Evolutionary conservation across 2,329 filamentous ascomycete species (phyloP).

Genomic region (Emmonsiellopsis sp.): DNA sequence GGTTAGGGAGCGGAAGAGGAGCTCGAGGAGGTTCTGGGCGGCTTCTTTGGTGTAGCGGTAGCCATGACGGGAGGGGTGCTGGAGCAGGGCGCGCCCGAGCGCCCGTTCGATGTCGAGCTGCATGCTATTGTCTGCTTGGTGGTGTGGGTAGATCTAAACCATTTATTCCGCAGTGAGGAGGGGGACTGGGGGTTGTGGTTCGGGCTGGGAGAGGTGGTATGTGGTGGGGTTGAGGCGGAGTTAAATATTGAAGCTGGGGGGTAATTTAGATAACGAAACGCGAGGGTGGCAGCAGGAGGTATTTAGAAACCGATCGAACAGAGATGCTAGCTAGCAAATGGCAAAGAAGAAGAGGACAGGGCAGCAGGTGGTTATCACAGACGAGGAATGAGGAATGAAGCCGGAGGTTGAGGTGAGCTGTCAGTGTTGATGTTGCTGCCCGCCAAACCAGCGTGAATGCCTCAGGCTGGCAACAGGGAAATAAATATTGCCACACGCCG

Average conservation of each 20-base stretch:
- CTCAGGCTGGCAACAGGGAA: too few relatives aligned
- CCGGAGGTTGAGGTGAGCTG: too few relatives aligned
- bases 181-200: neutral
- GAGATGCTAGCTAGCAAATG: too few relatives aligned
- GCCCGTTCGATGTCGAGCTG: conserved; percentile 57
- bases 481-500: too few relatives aligned
- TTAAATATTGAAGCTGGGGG: neutral
- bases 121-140: conserved; percentile 17
- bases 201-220: neutral
- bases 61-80: conserved; percentile 62
- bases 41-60: conserved; percentile 69
- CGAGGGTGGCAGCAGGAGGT: too few relatives aligned
- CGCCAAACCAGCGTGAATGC: too few relatives aligned
- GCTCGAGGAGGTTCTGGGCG: conserved; percentile 60
- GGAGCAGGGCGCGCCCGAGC: conserved; percentile 73
- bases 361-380: too few relatives aligned
- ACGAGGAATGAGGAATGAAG: too few relatives aligned
- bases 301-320: too few relatives aligned
- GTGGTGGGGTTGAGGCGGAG: conserved; percentile 1
- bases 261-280: too few relatives aligned
- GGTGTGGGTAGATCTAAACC: neutral
- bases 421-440: too few relatives aligned
- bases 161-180: neutral
- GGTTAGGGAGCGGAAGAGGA: conserved; percentile 80
- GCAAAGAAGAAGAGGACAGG: too few relatives aligned